phyloP scores from a whole-genome alignment of 1,284 basidiomycete genomes.

The Tremellales sp. region DNA sequence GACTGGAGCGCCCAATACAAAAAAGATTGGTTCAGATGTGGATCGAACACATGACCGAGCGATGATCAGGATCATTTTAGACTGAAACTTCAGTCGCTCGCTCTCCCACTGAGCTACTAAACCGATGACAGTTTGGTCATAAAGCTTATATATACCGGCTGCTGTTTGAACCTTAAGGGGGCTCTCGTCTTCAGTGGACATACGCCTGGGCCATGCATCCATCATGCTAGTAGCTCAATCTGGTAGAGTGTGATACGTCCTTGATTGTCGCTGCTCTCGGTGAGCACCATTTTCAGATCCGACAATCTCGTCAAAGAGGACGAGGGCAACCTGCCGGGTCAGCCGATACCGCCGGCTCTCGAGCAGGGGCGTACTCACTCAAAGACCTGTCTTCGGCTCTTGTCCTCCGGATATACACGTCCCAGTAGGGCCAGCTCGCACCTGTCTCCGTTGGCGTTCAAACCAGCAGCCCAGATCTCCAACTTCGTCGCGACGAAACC shows the following conservation, averaged over 20 bases:
- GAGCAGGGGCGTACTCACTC: slow-evolving; percentile 24
- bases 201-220: too few relatives aligned
- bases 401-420: slow-evolving; percentile 45
- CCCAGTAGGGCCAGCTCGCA: slow-evolving; percentile 30
- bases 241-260: slow-evolving; percentile 47
- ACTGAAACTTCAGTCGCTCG: too few relatives aligned
- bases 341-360: neutral
- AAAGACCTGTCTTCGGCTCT: slow-evolving; percentile 43
- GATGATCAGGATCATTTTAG: too few relatives aligned
- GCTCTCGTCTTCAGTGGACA: too few relatives aligned
- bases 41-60: too few relatives aligned
- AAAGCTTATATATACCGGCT: too few relatives aligned
- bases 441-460: slow-evolving; percentile 1
- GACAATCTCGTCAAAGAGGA: slow-evolving; percentile 16
- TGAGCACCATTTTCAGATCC: slow-evolving; percentile 45
- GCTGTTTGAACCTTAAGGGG: too few relatives aligned
- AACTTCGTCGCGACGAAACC: slow-evolving; percentile 43
- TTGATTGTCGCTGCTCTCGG: slow-evolving; percentile 45
- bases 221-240: slow-evolving; percentile 30
- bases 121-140: too few relatives aligned
- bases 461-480: slow-evolving; percentile 27
- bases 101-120: too few relatives aligned
- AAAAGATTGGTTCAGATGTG: too few relatives aligned
- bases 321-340: neutral
- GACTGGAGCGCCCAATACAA: too few relatives aligned